Conservation (phyloP, 805 yeast genomes). For the Pichia nanzhaoensis region DNA sequence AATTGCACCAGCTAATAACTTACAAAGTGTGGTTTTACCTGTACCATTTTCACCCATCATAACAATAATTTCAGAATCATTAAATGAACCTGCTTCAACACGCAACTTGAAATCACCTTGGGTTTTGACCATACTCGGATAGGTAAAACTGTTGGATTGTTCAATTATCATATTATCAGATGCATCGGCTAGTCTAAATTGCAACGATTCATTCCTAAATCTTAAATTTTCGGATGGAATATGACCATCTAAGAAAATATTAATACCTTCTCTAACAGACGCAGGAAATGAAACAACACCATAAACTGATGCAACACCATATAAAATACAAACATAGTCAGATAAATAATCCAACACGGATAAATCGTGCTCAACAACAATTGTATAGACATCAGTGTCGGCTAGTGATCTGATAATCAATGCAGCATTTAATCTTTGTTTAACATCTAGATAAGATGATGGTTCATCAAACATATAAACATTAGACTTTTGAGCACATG, state of each 20-base stretch:
- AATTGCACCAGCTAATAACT: conserved; percentile 86
- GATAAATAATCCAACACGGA: conserved; percentile 95
- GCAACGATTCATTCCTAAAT: conserved; percentile 92
- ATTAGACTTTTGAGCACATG: conserved; percentile 89
- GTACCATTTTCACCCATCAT: conserved; percentile 99
- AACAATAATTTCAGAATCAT: conserved; percentile 93
- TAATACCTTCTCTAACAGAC: conserved; percentile 98
- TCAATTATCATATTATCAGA: conserved; percentile 69
- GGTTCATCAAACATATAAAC: conserved; percentile 99
- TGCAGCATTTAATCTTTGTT: conserved; percentile 98
- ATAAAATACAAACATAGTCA: conserved; percentile 91
- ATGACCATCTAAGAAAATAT: conserved; percentile 96
- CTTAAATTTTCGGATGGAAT: conserved; percentile 95
- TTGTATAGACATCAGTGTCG: conserved; percentile 72
- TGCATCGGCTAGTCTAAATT: conserved; percentile 88
- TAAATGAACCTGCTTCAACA: conserved; percentile 82
- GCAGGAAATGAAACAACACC: conserved; percentile 98
- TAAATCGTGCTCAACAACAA: conserved; percentile 97
- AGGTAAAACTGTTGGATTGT: conserved; percentile 68
- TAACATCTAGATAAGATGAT: conserved; percentile 95
- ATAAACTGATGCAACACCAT: conserved; percentile 97
- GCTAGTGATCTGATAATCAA: conserved; percentile 83
- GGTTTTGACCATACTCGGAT: conserved; percentile 80
- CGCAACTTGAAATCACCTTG: conserved; percentile 91
- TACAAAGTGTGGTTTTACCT: conserved; percentile 97